Evolutionary conservation across 2,329 filamentous ascomycete species (phyloP), one percentile per base, ranked within the genome.

Genomic region (Talaromyces sp.): DNA sequence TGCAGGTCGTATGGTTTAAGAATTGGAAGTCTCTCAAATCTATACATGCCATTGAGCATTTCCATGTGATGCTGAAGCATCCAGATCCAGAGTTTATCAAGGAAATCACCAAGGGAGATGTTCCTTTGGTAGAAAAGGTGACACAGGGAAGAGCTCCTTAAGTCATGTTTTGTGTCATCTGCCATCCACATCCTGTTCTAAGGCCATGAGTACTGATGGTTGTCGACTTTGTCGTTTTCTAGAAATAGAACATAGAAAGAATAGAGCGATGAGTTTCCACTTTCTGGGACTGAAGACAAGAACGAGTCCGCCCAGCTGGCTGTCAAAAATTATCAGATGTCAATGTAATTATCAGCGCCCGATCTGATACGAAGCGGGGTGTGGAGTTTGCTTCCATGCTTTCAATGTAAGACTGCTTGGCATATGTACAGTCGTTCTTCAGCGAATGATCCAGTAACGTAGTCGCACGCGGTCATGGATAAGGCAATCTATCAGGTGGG

Each of bases 21-120:
- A 97, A 97, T 68, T 96, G 91, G 91, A 82, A 80, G 56, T 84
- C 82, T 15, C 76, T 97, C 64, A 96, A 96, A 77, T 94, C 88
- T 22, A 84, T 97, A 28, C 84, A 91, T 65, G 85, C 89, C 0
- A 84, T 97, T 10, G 92, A 97, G 78, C 93, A 97, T 71, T 94
- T 97, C 69, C 93, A 97, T 73, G 87, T 97, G 68, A 91, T 97
- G 91, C 78, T 97, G 56, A 89, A 87, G 70, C 80, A 89, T 64
- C 87, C 91, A 1, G 86, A 93, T 65, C 77, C 79, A 39, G 80
- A 77, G 3, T 90, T 95, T 64, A 74, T 96, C 46, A 76, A 77
- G 53, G 76, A 84, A 57, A 80, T 96, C 61, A 96, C 91, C 5
- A 77, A 84, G 37, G 87, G 86, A 11, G 91, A 96, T 75, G 78